phyloP scores from a whole-genome alignment of 169 alveolate species.

The Cryptosporidium viatorum region DNA sequence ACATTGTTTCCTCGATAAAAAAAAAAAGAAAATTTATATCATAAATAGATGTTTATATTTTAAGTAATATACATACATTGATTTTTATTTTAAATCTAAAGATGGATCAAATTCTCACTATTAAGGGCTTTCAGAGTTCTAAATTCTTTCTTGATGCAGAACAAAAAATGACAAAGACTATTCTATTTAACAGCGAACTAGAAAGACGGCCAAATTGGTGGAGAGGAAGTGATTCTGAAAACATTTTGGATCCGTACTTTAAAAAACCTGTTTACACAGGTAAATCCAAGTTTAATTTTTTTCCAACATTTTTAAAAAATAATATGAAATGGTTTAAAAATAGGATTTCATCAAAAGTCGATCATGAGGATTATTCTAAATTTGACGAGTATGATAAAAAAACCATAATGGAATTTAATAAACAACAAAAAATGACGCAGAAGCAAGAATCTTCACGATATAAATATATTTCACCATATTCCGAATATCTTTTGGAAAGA shows the following conservation, averaged over 20 bases:
- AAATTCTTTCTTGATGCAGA: not conserved
- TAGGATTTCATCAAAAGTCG: not conserved
- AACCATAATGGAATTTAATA: not conserved
- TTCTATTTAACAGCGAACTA: not conserved
- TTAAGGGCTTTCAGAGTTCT: not conserved
- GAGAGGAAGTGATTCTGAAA: conserved; percentile 48
- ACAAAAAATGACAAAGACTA: not conserved
- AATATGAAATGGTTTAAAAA: conserved; percentile 37
- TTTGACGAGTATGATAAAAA: not conserved
- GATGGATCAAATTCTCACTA: not conserved
- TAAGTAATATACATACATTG: not conserved
- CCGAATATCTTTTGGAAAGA: conserved; percentile 61
- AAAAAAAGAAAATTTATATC: not conserved
- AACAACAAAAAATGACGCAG: conserved; percentile 16
- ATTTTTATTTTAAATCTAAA: not conserved
- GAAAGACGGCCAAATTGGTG: conserved; percentile 52
- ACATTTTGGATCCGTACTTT: conserved; percentile 34
- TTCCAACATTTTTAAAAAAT: conserved; percentile 41
- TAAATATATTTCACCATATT: conserved; percentile 55
- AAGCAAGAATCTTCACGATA: conserved; percentile 42
- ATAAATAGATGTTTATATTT: not conserved
- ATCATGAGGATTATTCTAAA: not conserved
- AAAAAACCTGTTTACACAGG: conserved; percentile 57
- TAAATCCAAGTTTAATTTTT: conserved; percentile 40
- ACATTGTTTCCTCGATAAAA: not conserved